Conservation (phyloP, 371 early-diverging fungal species). For the Sporodiniella umbellata region DNA sequence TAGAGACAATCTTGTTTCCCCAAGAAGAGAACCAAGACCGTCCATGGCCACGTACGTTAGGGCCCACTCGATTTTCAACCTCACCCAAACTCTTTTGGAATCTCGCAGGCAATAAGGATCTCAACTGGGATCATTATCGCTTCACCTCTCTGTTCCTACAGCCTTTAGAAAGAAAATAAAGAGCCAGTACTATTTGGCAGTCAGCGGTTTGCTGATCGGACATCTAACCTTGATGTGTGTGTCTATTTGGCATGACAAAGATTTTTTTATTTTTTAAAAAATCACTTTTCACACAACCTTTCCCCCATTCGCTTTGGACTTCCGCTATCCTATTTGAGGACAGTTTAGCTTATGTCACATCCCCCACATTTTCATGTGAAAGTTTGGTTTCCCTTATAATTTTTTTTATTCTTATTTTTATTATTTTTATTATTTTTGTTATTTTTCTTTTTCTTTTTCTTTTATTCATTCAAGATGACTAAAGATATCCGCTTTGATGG, state of each 20-base stretch:
- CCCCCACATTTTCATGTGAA: constrained; percentile 5
- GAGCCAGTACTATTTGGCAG: background rate
- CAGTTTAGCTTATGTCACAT: too few species aligned
- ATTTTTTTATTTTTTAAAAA: background rate
- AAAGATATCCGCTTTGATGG: constrained; percentile 76
- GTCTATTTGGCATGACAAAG: constrained; percentile 6
- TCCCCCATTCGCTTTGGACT: background rate
- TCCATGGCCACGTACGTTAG: background rate
- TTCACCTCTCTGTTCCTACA: background rate
- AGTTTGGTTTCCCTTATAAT: background rate
- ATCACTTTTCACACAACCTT: background rate
- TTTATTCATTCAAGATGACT: constrained; percentile 21
- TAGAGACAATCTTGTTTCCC: constrained; percentile 2
- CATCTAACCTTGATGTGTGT: background rate
- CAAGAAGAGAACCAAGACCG: background rate
- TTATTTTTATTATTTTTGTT: constrained; percentile 4
- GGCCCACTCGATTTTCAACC: too few species aligned
- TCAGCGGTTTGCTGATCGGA: background rate
- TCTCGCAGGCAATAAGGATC: constrained; percentile 5
- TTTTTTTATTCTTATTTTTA: background rate
- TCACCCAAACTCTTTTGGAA: constrained; percentile 6
- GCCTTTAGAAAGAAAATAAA: background rate
- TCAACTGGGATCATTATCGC: background rate
- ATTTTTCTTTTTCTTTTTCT: constrained; percentile 2
- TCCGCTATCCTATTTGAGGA: background rate